A percentile compares a stretch with the other conserved stretches of the same genome.
Evolutionary conservation across 306 rosid genomes (phyloP).

Genomic region (Cucumis sativus): Cucumber_9930_V3 NC_026655.2:4970001-4970500

Average conservation of each 20-base stretch:
- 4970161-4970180: slow-evolving; percentile 90
- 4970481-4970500: slow-evolving; percentile 31
- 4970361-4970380: slow-evolving; percentile 40
- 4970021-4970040: slow-evolving; percentile 46
- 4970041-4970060: slow-evolving; percentile 59
- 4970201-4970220: slow-evolving; percentile 98
- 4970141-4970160: slow-evolving; percentile 62
- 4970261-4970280: slow-evolving; percentile 52
- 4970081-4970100: slow-evolving; percentile 68
- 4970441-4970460: slow-evolving; percentile 39
- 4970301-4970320: slow-evolving; percentile 48
- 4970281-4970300: slow-evolving; percentile 51
- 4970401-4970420: slow-evolving; percentile 26
- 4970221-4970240: slow-evolving; percentile 65
- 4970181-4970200: slow-evolving; percentile 96
- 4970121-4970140: slow-evolving; percentile 47
- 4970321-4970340: slow-evolving; percentile 50
- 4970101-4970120: slow-evolving; percentile 73
- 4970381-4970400: slow-evolving; percentile 29
- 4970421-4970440: slow-evolving; percentile 31
- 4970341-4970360: slow-evolving; percentile 34
- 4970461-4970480: slow-evolving; percentile 35
- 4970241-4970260: slow-evolving; percentile 80
- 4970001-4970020: slow-evolving; percentile 36
- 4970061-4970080: slow-evolving; percentile 89